These are phyloP conservation scores for Schizopora paradoxa DNA, from an alignment of 1,284 basidiomycete genomes.

Conservation along the genomic window DNA sequence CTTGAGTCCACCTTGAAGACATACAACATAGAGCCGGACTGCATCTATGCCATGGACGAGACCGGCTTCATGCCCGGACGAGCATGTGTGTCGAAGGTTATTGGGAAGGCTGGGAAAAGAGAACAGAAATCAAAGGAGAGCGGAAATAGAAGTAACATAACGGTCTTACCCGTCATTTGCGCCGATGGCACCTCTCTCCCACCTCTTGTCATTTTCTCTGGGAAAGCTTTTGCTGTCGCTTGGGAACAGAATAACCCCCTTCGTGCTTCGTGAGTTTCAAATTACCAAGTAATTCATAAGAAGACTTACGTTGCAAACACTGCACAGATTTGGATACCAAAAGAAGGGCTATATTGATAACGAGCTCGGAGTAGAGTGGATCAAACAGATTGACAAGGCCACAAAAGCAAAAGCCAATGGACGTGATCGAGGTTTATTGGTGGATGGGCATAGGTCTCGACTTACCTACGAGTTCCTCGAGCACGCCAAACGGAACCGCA, in stretches of 20 bases:
- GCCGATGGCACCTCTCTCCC: slow-evolving; percentile 3
- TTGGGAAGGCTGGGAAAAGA: slow-evolving; percentile 1
- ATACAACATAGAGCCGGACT: slow-evolving; percentile 20
- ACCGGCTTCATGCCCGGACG: slow-evolving; percentile 3
- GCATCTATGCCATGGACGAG: slow-evolving; percentile 6
- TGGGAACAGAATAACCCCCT: slow-evolving; percentile 7
- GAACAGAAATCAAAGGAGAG: not conserved
- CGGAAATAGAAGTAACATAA: not conserved
- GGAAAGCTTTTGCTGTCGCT: not conserved
- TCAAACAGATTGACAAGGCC: slow-evolving; percentile 1
- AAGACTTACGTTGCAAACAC: not conserved
- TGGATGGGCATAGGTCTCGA: slow-evolving; percentile 2
- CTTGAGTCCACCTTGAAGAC: slow-evolving; percentile 21
- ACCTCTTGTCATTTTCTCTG: slow-evolving; percentile 1
- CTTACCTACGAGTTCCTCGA: not conserved
- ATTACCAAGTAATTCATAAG: not conserved
- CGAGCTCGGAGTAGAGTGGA: slow-evolving; percentile 1
- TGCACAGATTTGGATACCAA: slow-evolving; percentile 1
- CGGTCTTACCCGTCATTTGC: slow-evolving; percentile 3
- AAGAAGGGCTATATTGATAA: slow-evolving; percentile 6
- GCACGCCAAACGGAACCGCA: not conserved
- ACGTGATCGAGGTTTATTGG: not conserved
- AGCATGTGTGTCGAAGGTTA: not conserved
- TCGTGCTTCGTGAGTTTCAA: not conserved
- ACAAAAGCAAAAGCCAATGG: slow-evolving; percentile 2